Evolutionary conservation across 2,329 filamentous ascomycete species (phyloP).

Genomic region (Huntiella abstrusa): DNA sequence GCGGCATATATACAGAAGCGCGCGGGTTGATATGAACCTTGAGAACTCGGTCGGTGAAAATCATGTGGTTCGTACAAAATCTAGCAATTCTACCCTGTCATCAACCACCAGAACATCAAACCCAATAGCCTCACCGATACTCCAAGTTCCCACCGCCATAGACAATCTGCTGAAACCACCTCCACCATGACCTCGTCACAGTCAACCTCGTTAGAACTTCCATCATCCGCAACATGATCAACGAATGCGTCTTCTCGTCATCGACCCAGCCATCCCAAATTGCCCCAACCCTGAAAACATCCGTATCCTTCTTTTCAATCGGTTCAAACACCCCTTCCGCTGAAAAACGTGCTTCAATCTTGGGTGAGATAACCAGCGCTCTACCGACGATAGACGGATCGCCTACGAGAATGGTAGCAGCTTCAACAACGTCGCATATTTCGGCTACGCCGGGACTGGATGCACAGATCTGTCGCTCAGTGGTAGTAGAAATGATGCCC

Average conservation of each 20-base stretch:
- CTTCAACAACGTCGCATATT: slow-evolving; percentile 28
- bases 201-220: background rate
- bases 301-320: background rate
- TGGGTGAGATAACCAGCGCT: slow-evolving; percentile 38
- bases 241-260: background rate
- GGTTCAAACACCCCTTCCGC: background rate
- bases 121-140: too few relatives aligned
- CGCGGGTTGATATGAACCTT: too few relatives aligned
- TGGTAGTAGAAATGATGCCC: slow-evolving; percentile 27
- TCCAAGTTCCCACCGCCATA: background rate
- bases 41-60: too few relatives aligned
- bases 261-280: slow-evolving; percentile 1
- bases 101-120: too few relatives aligned
- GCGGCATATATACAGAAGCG: too few relatives aligned
- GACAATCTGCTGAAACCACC: background rate
- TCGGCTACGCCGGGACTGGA: slow-evolving; percentile 25
- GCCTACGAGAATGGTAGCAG: slow-evolving; percentile 41
- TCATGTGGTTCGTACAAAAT: too few relatives aligned
- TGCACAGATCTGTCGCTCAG: slow-evolving; percentile 29
- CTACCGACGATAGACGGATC: slow-evolving; percentile 38
- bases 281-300: background rate
- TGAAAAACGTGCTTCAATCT: slow-evolving; percentile 16
- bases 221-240: background rate
- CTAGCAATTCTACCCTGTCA: too few relatives aligned
- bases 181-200: background rate